Evolutionary conservation across 2,329 filamentous ascomycete species (phyloP).

Genomic region (Verticillium alfalfae): DNA sequence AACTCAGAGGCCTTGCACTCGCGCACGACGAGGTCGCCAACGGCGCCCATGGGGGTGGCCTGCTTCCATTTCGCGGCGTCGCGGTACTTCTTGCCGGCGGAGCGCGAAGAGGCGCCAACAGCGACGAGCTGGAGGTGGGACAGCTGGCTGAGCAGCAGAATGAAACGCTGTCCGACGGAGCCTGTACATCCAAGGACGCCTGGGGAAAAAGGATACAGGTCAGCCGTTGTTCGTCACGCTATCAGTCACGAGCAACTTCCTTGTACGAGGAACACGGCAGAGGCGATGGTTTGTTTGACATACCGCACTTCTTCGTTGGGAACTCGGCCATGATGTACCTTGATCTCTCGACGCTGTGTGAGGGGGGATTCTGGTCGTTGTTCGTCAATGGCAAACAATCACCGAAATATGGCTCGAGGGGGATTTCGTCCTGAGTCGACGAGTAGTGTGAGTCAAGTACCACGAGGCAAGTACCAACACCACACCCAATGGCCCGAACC

Average conservation of each 20-base stretch:
- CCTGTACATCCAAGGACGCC: slow-evolving; percentile 87
- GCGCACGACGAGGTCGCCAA: slow-evolving; percentile 78
- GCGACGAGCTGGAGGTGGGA: slow-evolving; percentile 82
- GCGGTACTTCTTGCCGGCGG: slow-evolving; percentile 88
- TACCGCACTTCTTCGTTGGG: slow-evolving; percentile 55
- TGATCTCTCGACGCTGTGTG: not conserved
- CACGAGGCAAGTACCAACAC: not conserved
- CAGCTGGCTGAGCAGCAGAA: slow-evolving; percentile 83
- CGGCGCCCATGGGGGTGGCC: slow-evolving; percentile 70
- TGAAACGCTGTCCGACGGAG: slow-evolving; percentile 92
- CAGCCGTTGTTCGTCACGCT: not conserved
- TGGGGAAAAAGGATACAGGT: slow-evolving; percentile 17
- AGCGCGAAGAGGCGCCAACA: slow-evolving; percentile 82
- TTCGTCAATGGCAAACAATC: not conserved
- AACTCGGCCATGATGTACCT: slow-evolving; percentile 28
- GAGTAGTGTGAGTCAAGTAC: slow-evolving; percentile 9
- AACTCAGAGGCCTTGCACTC: slow-evolving; percentile 81
- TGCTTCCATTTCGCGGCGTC: slow-evolving; percentile 97
- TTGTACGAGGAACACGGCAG: too few relatives aligned
- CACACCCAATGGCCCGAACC: not conserved
- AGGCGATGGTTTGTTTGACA: slow-evolving; percentile 14
- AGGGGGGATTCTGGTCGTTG: not conserved
- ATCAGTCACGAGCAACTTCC: too few relatives aligned
- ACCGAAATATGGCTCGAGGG: not conserved
- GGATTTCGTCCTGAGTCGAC: not conserved